Evolutionary conservation across 2,329 filamentous ascomycete genomes (phyloP).

Genomic region (Calycina herbarum): DNA sequence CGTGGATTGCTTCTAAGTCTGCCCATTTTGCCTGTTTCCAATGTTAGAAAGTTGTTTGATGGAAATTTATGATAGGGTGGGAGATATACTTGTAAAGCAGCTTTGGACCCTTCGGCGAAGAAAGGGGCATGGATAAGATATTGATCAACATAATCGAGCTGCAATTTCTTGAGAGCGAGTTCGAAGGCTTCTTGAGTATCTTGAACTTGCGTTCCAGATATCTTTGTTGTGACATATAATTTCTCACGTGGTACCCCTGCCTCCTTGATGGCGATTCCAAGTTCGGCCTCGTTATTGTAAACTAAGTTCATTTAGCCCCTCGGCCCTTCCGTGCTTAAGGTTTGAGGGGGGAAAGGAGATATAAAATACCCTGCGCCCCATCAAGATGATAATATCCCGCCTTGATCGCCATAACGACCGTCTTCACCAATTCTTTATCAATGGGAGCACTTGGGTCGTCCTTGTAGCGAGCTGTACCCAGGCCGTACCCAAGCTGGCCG

Average conservation of each 20-base stretch:
- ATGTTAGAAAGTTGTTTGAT: not conserved
- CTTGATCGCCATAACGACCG: slow-evolving; percentile 61
- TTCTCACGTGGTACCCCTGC: slow-evolving; percentile 63
- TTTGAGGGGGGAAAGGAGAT: not conserved
- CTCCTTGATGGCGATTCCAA: slow-evolving; percentile 70
- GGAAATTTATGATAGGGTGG: not conserved
- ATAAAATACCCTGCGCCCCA: slow-evolving; percentile 64
- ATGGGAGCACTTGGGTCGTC: slow-evolving; percentile 42
- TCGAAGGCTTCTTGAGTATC: slow-evolving; percentile 50
- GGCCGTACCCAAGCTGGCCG: slow-evolving; percentile 66
- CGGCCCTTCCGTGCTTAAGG: not conserved
- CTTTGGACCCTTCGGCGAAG: slow-evolving; percentile 45
- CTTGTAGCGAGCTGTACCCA: slow-evolving; percentile 68
- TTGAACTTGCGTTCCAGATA: slow-evolving; percentile 40
- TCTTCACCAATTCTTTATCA: slow-evolving; percentile 54
- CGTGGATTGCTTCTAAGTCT: slow-evolving; percentile 64
- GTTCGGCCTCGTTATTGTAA: slow-evolving; percentile 67
- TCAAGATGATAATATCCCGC: slow-evolving; percentile 74
- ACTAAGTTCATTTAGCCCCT: slow-evolving; percentile 38
- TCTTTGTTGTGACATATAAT: slow-evolving; percentile 69
- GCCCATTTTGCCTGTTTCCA: slow-evolving; percentile 49
- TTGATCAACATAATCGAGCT: slow-evolving; percentile 69
- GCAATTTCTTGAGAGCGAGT: slow-evolving; percentile 63
- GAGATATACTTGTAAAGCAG: slow-evolving; percentile 50
- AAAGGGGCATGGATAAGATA: slow-evolving; percentile 65